Conservation (phyloP, 176 grass and related monocot species). For the Triticum aestivum region DNA sequence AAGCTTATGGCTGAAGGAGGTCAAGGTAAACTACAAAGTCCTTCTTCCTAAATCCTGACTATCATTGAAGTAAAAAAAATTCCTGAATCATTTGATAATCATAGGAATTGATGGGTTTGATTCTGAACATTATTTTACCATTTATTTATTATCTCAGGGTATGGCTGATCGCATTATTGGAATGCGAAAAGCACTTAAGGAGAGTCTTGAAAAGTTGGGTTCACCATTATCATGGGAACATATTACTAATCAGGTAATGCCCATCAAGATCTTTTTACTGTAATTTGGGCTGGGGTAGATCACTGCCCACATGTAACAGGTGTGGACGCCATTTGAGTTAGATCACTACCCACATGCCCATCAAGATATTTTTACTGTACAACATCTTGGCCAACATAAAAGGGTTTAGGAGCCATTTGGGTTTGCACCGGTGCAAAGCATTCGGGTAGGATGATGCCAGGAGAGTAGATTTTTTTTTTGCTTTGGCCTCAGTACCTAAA, state of each 20-base stretch:
- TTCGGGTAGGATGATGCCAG: background rate
- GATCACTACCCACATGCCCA: background rate
- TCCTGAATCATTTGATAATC: background rate
- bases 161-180: conserved; percentile 98
- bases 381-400: background rate
- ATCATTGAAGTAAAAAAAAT: background rate
- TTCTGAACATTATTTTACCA: background rate
- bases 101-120: background rate
- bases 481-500: background rate
- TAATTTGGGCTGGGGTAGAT: background rate
- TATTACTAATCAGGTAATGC: conserved; percentile 83
- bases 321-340: background rate
- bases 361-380: background rate
- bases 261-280: background rate
- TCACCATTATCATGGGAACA: conserved; percentile 93
- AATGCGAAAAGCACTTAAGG: conserved; percentile 72
- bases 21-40: conserved; percentile 60
- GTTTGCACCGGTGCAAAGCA: background rate
- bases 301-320: background rate
- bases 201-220: conserved; percentile 78
- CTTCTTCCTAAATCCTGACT: background rate
- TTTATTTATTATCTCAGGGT: conserved; percentile 45
- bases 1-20: conserved; percentile 82
- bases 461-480: too few relatives aligned
- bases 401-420: background rate